Conservation (phyloP, 2,329 filamentous ascomycete species). For the Pseudonectria foliicola region DNA sequence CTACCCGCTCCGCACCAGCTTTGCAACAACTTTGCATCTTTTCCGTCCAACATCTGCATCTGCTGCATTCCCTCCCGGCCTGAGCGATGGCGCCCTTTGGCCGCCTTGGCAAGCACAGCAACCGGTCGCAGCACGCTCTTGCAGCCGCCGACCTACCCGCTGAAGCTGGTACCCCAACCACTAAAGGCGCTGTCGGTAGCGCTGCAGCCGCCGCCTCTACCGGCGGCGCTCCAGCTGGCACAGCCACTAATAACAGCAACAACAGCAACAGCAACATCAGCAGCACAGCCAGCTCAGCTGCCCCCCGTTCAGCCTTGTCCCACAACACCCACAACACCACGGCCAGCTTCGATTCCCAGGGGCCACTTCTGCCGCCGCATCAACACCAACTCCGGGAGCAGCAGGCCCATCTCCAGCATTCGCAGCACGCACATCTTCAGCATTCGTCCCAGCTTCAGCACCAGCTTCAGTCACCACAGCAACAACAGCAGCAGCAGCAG, state of each 20-base stretch:
- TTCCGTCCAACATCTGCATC: too few species aligned
- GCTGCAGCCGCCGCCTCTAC: constrained; percentile 15
- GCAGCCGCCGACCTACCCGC: constrained; percentile 30
- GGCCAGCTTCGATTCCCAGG: constrained; percentile 28
- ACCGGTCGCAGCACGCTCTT: constrained; percentile 50
- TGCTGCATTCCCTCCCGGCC: too few species aligned
- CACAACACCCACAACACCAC: constrained; percentile 25
- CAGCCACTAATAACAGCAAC: constrained; percentile 18
- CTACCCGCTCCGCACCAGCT: too few species aligned
- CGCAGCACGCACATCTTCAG: constrained; percentile 17
- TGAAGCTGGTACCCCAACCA: constrained; percentile 25
- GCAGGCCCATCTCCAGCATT: constrained; percentile 23
- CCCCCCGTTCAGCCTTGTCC: constrained; percentile 41
- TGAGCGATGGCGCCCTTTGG: constrained; percentile 45
- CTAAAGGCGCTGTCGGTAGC: constrained; percentile 16
- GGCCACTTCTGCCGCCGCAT: constrained; percentile 16
- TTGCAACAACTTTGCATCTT: too few species aligned
- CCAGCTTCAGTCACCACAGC: constrained; percentile 5
- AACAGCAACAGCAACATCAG: constrained; percentile 15
- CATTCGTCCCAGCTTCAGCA: constrained; percentile 17
- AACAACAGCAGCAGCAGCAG: constrained; percentile 11
- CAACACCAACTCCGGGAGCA: constrained; percentile 25
- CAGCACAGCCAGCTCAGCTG: constrained; percentile 14
- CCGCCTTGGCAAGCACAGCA: constrained; percentile 49
- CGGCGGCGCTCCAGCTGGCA: too few species aligned